These are phyloP conservation scores for Sugiyamaella smithiae DNA, from an alignment of 805 yeast species.

Conservation along the genomic window DNA sequence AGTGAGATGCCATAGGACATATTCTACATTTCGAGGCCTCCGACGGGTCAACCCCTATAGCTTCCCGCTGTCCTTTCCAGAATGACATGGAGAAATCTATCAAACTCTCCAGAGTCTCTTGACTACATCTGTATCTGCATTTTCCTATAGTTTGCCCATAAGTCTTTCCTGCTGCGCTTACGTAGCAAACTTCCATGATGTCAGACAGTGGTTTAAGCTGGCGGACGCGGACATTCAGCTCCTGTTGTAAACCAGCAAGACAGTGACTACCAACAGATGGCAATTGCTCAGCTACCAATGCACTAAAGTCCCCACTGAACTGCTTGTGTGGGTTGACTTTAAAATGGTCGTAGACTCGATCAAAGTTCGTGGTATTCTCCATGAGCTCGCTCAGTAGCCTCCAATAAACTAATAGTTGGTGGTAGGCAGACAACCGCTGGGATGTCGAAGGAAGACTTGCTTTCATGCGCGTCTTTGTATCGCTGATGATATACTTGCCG, in stretches of 20 bases:
- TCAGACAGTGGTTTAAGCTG: slow-evolving; percentile 6
- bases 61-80: slow-evolving; percentile 26
- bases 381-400: slow-evolving; percentile 18
- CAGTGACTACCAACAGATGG: not conserved
- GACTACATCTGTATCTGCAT: slow-evolving; percentile 18
- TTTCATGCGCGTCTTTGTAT: slow-evolving; percentile 30
- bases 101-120: slow-evolving; percentile 13
- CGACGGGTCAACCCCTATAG: slow-evolving; percentile 22
- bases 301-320: slow-evolving; percentile 1
- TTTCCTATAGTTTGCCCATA: slow-evolving; percentile 16
- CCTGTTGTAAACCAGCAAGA: not conserved
- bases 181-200: slow-evolving; percentile 18
- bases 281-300: not conserved
- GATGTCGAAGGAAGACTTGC: slow-evolving; percentile 17
- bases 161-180: slow-evolving; percentile 3
- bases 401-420: slow-evolving; percentile 33
- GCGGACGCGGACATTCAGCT: not conserved
- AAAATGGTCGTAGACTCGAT: slow-evolving; percentile 9
- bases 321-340: slow-evolving; percentile 13
- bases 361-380: slow-evolving; percentile 7
- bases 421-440: slow-evolving; percentile 32
- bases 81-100: slow-evolving; percentile 22
- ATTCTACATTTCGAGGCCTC: slow-evolving; percentile 22
- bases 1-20: slow-evolving; percentile 17
- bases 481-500: slow-evolving; percentile 24